Base-by-base conservation (phyloP, 192 early-diverging fungal genomes). In the Cetraspora pellucida region DNA sequence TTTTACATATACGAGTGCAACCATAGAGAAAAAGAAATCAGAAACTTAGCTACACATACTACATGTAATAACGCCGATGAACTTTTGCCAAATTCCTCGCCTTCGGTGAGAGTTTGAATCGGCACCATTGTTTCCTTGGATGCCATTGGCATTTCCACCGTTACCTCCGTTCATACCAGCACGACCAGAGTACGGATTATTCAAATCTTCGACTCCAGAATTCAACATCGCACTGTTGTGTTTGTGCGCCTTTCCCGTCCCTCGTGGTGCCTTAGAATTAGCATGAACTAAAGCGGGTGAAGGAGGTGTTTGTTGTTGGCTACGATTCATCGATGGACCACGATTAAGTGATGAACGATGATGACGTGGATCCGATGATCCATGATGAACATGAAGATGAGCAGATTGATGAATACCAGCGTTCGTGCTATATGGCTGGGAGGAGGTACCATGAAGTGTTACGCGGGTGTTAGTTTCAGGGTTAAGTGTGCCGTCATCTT, bases 1-100 rank as follows among this genome's bases (percentile, higher is more conserved):
- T 54, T 52, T 19, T 49, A 10, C 46, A 52, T 10, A 52, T 52
- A 52, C 11, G 17, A 54, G 50, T 19, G 13, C 13, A 65, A 43
- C 3, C n/a, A 43, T 44, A 44, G 19, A 59, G 13, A 60, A 59
- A 74, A 63, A 76, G 37, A n/a, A 65, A 30, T 27, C 28, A 65
- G 64, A 76, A 76, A 49, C 46, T 65, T 76, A 76, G 46, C 63
- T 65, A 76, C 74, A 84, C 80, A 75, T 81, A 81, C 83, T 84
- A 75, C 83, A 84, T 23, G 83, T 84, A 58, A 84, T 84, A 44
- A 84, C 80, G 52, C 83, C 78, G 9, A 84, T 81, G 19, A 84
- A 66, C 58, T 84, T 84, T 79, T 80, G 81, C 80, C 80, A 81
- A 78, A 84, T 65, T 52, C 74, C 63, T 5, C 61, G 60, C 45